Evolutionary conservation across 2,329 filamentous ascomycete genomes (phyloP), one percentile per base, ranked within the genome.

Genomic region (Coniosporium uncinatum): DNA sequence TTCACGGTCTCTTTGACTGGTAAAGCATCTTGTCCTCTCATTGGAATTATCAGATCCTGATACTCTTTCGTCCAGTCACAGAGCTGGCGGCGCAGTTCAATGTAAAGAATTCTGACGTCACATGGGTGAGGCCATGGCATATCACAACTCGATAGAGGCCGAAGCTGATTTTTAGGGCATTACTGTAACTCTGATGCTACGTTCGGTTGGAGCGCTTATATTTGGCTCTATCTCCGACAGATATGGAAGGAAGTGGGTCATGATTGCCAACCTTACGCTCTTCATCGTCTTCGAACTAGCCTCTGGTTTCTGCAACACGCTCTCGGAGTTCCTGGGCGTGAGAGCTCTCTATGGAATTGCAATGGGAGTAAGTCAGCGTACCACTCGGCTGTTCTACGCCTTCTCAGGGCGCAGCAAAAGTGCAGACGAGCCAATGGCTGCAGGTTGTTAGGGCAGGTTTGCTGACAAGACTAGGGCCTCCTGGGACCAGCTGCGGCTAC

Each of bases 401-500:
- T n/a, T n/a, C n/a, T n/a, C n/a, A n/a, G n/a, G n/a, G n/a, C n/a
- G n/a, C n/a, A n/a, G n/a, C n/a, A n/a, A n/a, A n/a, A n/a, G n/a
- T n/a, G n/a, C n/a, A n/a, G n/a, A n/a, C n/a, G n/a, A n/a, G n/a
- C n/a, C n/a, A n/a, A n/a, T n/a, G n/a, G n/a, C n/a, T n/a, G n/a
- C n/a, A n/a, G n/a, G n/a, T n/a, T n/a, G n/a, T n/a, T n/a, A n/a
- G n/a, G n/a, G n/a, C n/a, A n/a, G n/a, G n/a, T n/a, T n/a, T n/a
- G n/a, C n/a, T n/a, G n/a, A n/a, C n/a, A n/a, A n/a, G n/a, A n/a
- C n/a, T n/a, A n/a, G n/a, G 36, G 22, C 6, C 54, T 81, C 11
- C 80, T 79, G 49, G 78, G 78, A 3, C 80, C 80, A 49, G 75
- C 73, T 11, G 76, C 78, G 8, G 77, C 78, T 1, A 81, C 77